phyloP scores from a whole-genome alignment of 352 stramenopile species.

The Phytophthora megakarya region DNA sequence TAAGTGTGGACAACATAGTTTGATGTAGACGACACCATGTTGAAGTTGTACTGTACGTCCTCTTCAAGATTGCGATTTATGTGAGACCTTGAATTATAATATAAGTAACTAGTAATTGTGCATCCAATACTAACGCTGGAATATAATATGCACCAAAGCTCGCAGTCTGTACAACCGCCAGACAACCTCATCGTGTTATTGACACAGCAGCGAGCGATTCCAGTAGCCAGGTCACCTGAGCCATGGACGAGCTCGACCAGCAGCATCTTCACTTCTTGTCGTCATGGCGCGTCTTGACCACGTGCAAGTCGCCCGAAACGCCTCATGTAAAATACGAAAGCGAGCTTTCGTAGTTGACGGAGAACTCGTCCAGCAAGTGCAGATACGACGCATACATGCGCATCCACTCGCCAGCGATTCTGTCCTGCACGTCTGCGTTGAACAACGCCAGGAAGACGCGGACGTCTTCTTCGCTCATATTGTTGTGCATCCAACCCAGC shows the following conservation, averaged over 20 bases:
- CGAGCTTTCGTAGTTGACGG: constrained; percentile 60
- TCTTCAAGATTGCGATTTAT: too few species aligned
- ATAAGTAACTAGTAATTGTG: constrained; percentile 22
- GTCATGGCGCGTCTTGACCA: constrained; percentile 13
- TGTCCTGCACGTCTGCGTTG: constrained; percentile 53
- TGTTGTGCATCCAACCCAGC: constrained; percentile 71
- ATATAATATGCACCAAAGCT: constrained; percentile 32
- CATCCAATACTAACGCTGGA: constrained; percentile 23
- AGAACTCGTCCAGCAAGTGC: constrained; percentile 69
- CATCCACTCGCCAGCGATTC: constrained; percentile 73
- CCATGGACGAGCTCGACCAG: neutral
- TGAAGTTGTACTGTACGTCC: constrained; percentile 5
- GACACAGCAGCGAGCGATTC: constrained; percentile 9
- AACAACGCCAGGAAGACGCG: constrained; percentile 61
- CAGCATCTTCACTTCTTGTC: constrained; percentile 2
- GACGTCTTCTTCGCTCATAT: constrained; percentile 53
- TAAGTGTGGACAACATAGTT: constrained; percentile 2
- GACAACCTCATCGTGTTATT: constrained; percentile 21
- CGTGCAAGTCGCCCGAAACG: neutral
- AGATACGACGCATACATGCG: constrained; percentile 66
- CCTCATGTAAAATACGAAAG: constrained; percentile 71
- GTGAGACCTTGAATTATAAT: constrained; percentile 22
- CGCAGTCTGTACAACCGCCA: constrained; percentile 15
- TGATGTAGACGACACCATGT: neutral
- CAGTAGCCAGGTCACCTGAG: constrained; percentile 1